Evolutionary conservation across 805 yeast genomes (phyloP), one percentile per base, ranked within the genome.

Genomic region (Saccharomyces mikatae): DNA sequence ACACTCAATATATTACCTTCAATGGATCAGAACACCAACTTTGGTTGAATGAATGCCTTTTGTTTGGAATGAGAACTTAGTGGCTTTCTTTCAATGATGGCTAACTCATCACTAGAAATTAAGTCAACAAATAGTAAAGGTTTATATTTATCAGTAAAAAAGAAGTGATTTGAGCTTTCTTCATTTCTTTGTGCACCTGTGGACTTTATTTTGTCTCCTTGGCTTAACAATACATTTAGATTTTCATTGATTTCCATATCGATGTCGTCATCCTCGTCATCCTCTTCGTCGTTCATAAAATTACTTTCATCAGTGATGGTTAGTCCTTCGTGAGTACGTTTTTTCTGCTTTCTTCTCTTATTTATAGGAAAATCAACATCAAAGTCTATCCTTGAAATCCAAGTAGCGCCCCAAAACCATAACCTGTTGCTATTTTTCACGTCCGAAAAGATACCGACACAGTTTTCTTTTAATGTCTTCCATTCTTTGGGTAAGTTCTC

Each of bases 391-490:
- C 80, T 87, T 3, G 86, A 80, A 14, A 91, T 60, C 96, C 96
- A 92, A 51, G 80, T 80, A 22, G 87, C 77, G 1, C 97, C 96
- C 80, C 88, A 90, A n/a, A 89, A 71, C 97, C 97, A 92, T 14
- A 86, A 72, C 54, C 80, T 76, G 32, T 72, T 63, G 1, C 71
- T 60, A 32, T 71, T 69, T 3, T 67, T 64, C 9, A 67, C 68
- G 52, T 81, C 82, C 14, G 68, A 64, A 64, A 87, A 88, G 11
- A 87, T 69, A 14, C 96, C 97, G 56, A 80, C 77, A 53, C 95
- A 84, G 61, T 85, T 83, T 54, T 87, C 92, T 17, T 78, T 79
- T 52, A 80, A 73, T 2, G 74, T 67, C 17, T 76, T 65, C 57
- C 86, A 83, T 57, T 82, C 81, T 41, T 74, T 74, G 1, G 98